These are phyloP conservation scores for Ramularia collo-cygni DNA, from an alignment of 2,329 filamentous ascomycete genomes.

Conservation along the genomic window DNA sequence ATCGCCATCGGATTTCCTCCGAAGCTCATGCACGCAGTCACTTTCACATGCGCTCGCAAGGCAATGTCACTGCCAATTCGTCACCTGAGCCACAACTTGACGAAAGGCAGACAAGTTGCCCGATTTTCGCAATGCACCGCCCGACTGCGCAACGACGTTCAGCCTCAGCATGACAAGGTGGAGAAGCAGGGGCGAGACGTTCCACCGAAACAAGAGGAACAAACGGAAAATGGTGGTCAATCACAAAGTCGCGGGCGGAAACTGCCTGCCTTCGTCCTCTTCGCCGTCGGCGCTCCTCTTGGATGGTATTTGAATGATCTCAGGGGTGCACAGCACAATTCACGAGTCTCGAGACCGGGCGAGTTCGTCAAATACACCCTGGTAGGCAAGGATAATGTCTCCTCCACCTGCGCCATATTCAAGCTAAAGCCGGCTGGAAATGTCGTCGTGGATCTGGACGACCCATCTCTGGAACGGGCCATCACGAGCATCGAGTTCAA, in stretches of 20 bases:
- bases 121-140: not conserved
- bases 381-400: slow-evolving; percentile 54
- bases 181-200: no score
- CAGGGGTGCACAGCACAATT: slow-evolving; percentile 1
- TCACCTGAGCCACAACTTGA: no score
- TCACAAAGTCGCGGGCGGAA: not conserved
- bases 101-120: no score
- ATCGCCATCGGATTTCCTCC: no score
- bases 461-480: slow-evolving; percentile 40
- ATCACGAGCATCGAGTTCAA: slow-evolving; percentile 90
- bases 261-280: slow-evolving; percentile 17
- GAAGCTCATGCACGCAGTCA: no score
- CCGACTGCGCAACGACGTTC: not conserved
- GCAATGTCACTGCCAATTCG: no score
- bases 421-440: slow-evolving; percentile 46
- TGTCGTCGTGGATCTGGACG: slow-evolving; percentile 14
- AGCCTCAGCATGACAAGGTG: not conserved
- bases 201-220: not conserved
- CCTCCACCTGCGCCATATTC: slow-evolving; percentile 62
- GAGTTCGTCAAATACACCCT: slow-evolving; percentile 50
- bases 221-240: not conserved
- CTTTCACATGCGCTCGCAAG: no score
- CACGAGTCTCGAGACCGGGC: slow-evolving; percentile 5
- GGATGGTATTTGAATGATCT: slow-evolving; percentile 16
- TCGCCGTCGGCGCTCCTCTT: slow-evolving; percentile 17